Percentiles rank a stretch among this genome's conserved stretches.
Evolutionary conservation across 1,139 yeast genomes (phyloP).

Genomic region (Suhomyces terraborum): DNA sequence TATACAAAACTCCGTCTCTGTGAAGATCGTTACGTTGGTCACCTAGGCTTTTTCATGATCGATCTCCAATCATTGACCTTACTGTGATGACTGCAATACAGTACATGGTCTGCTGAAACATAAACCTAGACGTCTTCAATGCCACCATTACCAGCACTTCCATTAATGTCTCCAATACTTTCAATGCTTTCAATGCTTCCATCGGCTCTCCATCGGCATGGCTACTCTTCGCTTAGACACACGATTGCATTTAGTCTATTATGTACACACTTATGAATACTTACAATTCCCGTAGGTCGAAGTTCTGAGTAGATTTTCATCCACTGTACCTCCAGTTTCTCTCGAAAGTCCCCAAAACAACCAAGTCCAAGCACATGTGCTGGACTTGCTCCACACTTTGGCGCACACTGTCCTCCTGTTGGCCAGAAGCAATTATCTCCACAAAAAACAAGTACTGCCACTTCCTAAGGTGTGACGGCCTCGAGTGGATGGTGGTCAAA

Average conservation of each 20-base stretch:
- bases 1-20: too few relatives aligned
- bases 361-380: constrained; percentile 33
- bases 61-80: too few relatives aligned
- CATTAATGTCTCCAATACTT: too few relatives aligned
- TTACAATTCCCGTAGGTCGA: neutral
- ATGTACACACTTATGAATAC: neutral
- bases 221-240: constrained; percentile 1
- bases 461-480: constrained; percentile 63
- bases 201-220: too few relatives aligned
- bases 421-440: constrained; percentile 50
- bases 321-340: constrained; percentile 32
- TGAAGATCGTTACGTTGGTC: too few relatives aligned
- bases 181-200: too few relatives aligned
- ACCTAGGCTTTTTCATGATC: too few relatives aligned
- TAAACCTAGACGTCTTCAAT: neutral
- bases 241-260: constrained; percentile 6
- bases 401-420: constrained; percentile 22
- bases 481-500: constrained; percentile 69
- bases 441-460: constrained; percentile 89
- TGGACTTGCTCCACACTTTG: constrained; percentile 23
- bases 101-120: too few relatives aligned
- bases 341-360: constrained; percentile 40
- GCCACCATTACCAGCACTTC: neutral
- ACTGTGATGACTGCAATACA: too few relatives aligned
- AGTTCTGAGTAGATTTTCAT: neutral